A percentile compares a stretch with the other conserved stretches of the same genome.
Evolutionary conservation across 2,329 filamentous ascomycete genomes (phyloP).

Genomic region (Colletotrichum abscissum): DNA sequence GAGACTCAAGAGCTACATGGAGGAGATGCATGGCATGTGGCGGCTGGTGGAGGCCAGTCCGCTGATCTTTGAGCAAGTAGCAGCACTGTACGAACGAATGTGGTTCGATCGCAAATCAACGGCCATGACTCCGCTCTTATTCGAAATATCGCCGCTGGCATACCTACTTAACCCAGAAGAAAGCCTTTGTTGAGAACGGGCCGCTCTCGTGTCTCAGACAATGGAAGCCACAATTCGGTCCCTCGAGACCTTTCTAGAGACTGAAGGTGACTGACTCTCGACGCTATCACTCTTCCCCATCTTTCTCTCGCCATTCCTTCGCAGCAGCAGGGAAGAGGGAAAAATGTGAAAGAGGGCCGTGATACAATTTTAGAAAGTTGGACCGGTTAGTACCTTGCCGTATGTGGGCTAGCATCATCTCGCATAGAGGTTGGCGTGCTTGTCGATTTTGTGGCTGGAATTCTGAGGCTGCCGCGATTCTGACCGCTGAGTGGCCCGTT

Average conservation of each 20-base stretch:
- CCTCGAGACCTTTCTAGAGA: background rate
- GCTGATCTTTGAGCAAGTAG: constrained; percentile 12
- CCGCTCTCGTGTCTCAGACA: constrained; percentile 15
- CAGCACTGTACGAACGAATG: background rate
- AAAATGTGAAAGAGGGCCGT: constrained; percentile 21
- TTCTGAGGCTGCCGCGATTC: constrained; percentile 22
- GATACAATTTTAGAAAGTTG: constrained; percentile 20
- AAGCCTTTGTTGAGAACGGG: constrained; percentile 20
- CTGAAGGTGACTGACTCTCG: background rate
- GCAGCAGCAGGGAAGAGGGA: background rate
- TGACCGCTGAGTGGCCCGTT: constrained; percentile 17
- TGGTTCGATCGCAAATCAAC: background rate
- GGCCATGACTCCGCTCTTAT: background rate
- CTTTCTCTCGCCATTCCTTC: constrained; percentile 19
- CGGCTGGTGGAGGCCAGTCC: background rate
- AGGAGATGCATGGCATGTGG: background rate
- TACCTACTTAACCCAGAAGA: constrained; percentile 4
- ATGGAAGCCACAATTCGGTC: background rate
- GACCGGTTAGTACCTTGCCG: constrained; percentile 12
- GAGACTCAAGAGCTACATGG: background rate
- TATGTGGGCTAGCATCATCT: constrained; percentile 24
- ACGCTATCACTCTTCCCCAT: background rate
- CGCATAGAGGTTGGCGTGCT: constrained; percentile 12
- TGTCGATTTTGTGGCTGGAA: constrained; percentile 27
- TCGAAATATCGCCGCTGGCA: constrained; percentile 9